Base-by-base conservation (phyloP, 768 basidiomycete genomes). In the Guyanaporus albipodus region DNA sequence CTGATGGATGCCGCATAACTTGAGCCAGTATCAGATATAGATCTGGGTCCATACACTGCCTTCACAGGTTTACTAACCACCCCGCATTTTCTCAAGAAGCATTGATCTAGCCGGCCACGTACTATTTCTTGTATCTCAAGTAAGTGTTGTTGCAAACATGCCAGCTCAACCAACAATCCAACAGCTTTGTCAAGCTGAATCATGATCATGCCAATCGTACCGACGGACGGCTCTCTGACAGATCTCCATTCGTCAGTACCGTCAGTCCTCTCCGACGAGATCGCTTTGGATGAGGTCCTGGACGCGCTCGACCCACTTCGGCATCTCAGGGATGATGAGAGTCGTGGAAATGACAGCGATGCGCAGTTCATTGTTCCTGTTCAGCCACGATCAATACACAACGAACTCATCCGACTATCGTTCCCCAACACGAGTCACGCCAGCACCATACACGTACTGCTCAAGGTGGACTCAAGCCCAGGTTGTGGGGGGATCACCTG, bases 401-500 rank as follows among this genome's bases (percentile, higher is more conserved):
- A 77, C 41, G 70, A 80, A 44, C 67, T 73, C 8, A 66, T 81
- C 54, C 66, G 66, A 7, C 67, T 85, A 39, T 67, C 72, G 2
- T 71, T 72, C 48, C 52, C 64, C 21, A 35, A 45, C 9, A 24
- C 32, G 44, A 22, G 14, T 26, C 39, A n/a, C 38, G 38, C 47
- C 38, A 38, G 50, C 29, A 18, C 34, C 33, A 43, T 58, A 48
- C 50, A 46, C 38, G 46, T 85, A 46, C 49, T 61, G 4, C 75
- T 94, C 31, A 69, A 72, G 18, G 77, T 93, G 4, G 90, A 94
- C 62, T 82, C 91, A 8, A 73, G 82, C 34, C 88, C 89, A 15
- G 93, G 93, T 1, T 96, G 93, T 63, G 93, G 93, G 12, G 93
- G 93, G 5, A 78, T 93, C 31, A 83, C 88, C 3, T 95, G 93